Percentiles rank a stretch among this genome's conserved stretches.
Evolutionary conservation across 2,329 filamentous ascomycete species (phyloP).

Genomic region (Fusarium torulosum): DNA sequence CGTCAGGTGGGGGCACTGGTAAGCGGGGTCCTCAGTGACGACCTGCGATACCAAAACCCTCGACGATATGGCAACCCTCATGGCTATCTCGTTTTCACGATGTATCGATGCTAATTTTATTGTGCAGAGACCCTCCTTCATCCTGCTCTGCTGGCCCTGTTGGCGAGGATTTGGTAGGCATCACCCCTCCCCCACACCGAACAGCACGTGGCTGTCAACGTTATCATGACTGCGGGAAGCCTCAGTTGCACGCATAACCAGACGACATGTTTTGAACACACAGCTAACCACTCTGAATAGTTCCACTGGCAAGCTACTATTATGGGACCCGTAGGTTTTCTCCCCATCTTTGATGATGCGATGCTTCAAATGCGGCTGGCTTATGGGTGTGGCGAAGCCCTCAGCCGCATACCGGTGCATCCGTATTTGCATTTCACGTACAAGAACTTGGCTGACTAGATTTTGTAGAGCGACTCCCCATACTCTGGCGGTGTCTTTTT

Average conservation of each 20-base stretch:
- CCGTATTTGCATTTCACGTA: conserved; percentile 22
- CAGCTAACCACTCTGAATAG: conserved; percentile 62
- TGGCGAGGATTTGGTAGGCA: conserved; percentile 95
- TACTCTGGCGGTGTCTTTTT: conserved; percentile 99
- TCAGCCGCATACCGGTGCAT: conserved; percentile 29
- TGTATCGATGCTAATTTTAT: conserved; percentile 40
- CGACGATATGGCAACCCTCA: conserved; percentile 19
- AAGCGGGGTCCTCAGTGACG: conserved; percentile 53
- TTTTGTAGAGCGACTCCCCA: conserved; percentile 86
- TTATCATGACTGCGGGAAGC: conserved; percentile 30
- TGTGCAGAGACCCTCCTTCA: conserved; percentile 89
- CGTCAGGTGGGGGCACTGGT: conserved; percentile 54
- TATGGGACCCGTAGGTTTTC: conserved; percentile 90
- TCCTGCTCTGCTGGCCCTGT: conserved; percentile 98
- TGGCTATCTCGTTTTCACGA: background rate
- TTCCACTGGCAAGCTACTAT: conserved; percentile 99
- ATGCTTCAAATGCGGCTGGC: conserved; percentile 9
- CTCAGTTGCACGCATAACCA: background rate
- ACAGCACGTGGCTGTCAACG: conserved; percentile 36
- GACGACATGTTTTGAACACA: conserved; percentile 11
- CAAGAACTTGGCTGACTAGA: conserved; percentile 48
- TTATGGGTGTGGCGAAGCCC: conserved; percentile 34
- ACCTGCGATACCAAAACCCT: conserved; percentile 32
- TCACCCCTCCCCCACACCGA: conserved; percentile 47
- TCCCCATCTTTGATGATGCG: conserved; percentile 11